phyloP scores from a whole-genome alignment of 2,329 filamentous ascomycete genomes.

The Juglanconis oblonga region DNA sequence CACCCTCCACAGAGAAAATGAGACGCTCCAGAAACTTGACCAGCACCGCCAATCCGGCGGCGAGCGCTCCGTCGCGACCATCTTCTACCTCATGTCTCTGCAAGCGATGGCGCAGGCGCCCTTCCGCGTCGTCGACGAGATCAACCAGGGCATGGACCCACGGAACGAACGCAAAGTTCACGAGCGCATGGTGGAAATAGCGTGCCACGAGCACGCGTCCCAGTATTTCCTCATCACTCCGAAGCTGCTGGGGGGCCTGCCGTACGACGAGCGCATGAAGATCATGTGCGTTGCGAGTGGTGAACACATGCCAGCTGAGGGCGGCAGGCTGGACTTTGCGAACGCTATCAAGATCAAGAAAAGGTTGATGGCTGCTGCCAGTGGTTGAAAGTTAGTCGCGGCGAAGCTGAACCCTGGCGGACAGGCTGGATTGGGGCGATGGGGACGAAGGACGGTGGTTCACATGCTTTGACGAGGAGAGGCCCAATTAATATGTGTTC shows the following conservation, averaged over 20 bases:
- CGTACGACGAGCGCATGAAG: slow-evolving; percentile 88
- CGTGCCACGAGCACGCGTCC: slow-evolving; percentile 75
- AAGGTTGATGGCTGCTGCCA: slow-evolving; percentile 32
- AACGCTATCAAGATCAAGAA: slow-evolving; percentile 43
- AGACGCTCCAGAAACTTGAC: slow-evolving; percentile 80
- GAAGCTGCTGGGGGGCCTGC: slow-evolving; percentile 81
- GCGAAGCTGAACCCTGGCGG: background rate
- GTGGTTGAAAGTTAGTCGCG: slow-evolving; percentile 7
- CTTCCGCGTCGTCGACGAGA: slow-evolving; percentile 98
- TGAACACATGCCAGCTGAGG: slow-evolving; percentile 63
- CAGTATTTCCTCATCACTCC: slow-evolving; percentile 98
- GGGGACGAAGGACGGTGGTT: background rate
- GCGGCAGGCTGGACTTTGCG: slow-evolving; percentile 47
- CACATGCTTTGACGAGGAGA: background rate
- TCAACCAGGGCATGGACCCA: slow-evolving; percentile 99
- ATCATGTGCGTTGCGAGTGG: slow-evolving; percentile 92
- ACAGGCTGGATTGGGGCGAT: background rate
- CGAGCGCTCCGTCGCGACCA: slow-evolving; percentile 92
- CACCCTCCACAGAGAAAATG: slow-evolving; percentile 60
- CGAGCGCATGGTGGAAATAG: slow-evolving; percentile 96
- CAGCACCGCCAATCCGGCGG: slow-evolving; percentile 94
- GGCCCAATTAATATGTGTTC: background rate
- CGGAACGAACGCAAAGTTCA: slow-evolving; percentile 98
- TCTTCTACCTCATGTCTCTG: slow-evolving; percentile 98
- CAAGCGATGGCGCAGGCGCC: slow-evolving; percentile 91